Conservation (phyloP, 1,284 basidiomycete species). For the Cryptococcus floricola region DNA sequence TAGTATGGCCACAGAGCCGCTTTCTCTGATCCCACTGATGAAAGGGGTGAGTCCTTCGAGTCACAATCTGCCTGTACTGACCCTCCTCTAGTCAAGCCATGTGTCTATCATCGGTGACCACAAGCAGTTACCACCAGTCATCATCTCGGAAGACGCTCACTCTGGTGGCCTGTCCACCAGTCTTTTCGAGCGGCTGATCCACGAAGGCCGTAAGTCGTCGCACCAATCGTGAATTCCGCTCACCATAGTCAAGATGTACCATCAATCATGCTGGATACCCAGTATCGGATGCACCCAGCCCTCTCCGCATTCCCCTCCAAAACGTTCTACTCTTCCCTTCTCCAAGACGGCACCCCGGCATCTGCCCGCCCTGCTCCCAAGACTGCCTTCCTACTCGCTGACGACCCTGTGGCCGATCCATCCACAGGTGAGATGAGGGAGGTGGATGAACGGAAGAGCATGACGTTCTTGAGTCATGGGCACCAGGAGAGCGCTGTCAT, state of each 20-base stretch:
- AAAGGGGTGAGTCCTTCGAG: conserved; percentile 65
- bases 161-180: conserved; percentile 69
- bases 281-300: conserved; percentile 96
- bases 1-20: conserved; percentile 91
- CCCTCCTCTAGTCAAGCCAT: conserved; percentile 61
- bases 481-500: conserved; percentile 63
- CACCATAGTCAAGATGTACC: conserved; percentile 54
- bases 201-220: conserved; percentile 63
- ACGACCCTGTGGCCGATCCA: conserved; percentile 3
- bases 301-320: conserved; percentile 66
- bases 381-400: conserved; percentile 49
- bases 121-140: conserved; percentile 90
- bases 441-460: conserved; percentile 28
- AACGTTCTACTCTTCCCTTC: conserved; percentile 70
- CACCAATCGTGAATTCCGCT: background rate
- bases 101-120: conserved; percentile 90
- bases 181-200: conserved; percentile 81
- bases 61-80: background rate
- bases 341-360: conserved; percentile 70
- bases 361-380: conserved; percentile 51
- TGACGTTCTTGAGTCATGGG: conserved; percentile 74
- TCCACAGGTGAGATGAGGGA: background rate
- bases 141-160: conserved; percentile 67
- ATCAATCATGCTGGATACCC: conserved; percentile 81
- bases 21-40: conserved; percentile 78